Evolutionary conservation across 2,329 filamentous ascomycete genomes (phyloP), one percentile per base, ranked within the genome.

Genomic region (Diplocarpon mali): DNA sequence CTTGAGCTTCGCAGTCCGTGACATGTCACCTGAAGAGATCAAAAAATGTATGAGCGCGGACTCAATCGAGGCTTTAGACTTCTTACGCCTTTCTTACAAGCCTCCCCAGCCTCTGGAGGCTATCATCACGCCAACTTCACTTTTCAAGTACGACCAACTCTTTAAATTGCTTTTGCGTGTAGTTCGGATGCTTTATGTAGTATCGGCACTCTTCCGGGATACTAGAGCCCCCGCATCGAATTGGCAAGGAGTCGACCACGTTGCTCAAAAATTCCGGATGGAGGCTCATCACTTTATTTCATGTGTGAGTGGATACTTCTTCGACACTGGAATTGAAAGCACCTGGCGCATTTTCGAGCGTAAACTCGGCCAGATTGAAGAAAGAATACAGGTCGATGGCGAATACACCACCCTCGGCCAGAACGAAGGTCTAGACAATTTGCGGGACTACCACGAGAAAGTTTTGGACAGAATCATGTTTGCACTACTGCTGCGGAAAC

Each of bases 41-140:
- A 77, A 87, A 42, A 79, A 75, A 50, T 90, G 88, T 62, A 80
- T 93, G 71, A 77, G 96, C 56, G 80, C 87, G 0, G 75, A 85
- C 59, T 83, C 82, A 0, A 72, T 96, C 14, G 80, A 90, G 59
- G 92, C 92, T 0, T 70, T 96, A n/a, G 92, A 96, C 63, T 96
- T 98, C 58, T 69, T 98, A 13, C 78, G 86, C 1, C 68, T 98
- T 7, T 83, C 88, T 37, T 96, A 95, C 64, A 84, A 82, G 34
- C 73, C 88, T 0, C 83, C 88, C 0, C 63, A 74, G 0, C 77
- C 85, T 1, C 68, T 96, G 0, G 71, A 80, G 34, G 70, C 79
- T 0, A 72, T 96, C 49, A 80, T 98, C 35, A 88, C 86, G 0
- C 70, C 78, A 0, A 62, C 70, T 0, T 73, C 82, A 1, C 66